These are phyloP conservation scores for Endotrypanum monterogeii DNA, from an alignment of 208 protist genomes.

Conservation along the genomic window DNA sequence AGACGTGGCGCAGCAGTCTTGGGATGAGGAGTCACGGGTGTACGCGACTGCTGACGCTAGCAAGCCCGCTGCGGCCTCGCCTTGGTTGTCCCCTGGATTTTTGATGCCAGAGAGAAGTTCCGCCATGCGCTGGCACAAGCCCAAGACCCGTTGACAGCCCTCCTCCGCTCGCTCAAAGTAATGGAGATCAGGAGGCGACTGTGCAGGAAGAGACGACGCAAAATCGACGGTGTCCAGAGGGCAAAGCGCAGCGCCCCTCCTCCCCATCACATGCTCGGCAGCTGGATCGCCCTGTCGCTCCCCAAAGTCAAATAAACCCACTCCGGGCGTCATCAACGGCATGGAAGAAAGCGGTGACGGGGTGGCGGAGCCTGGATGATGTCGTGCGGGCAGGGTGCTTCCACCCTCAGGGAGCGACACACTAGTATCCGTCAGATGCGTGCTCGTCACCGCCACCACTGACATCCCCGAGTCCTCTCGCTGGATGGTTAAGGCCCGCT, in stretches of 20 bases:
- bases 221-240: neutral
- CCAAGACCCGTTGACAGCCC: conserved; percentile 13
- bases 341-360: conserved; percentile 2
- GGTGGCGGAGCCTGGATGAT: neutral
- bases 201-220: neutral
- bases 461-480: neutral
- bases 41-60: neutral
- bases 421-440: neutral
- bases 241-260: neutral
- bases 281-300: neutral
- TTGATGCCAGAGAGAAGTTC: conserved; percentile 2
- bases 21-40: neutral
- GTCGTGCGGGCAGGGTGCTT: neutral
- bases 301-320: neutral
- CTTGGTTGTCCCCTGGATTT: neutral
- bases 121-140: conserved; percentile 16
- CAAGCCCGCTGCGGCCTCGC: neutral
- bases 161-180: conserved; percentile 6
- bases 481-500: conserved; percentile 6
- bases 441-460: neutral
- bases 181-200: neutral
- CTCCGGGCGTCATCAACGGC: neutral
- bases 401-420: neutral
- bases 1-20: neutral
- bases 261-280: neutral